These are phyloP conservation scores for Cystofilobasidium bisporidii DNA, from an alignment of 768 basidiomycete species.

Conservation along the genomic window DNA sequence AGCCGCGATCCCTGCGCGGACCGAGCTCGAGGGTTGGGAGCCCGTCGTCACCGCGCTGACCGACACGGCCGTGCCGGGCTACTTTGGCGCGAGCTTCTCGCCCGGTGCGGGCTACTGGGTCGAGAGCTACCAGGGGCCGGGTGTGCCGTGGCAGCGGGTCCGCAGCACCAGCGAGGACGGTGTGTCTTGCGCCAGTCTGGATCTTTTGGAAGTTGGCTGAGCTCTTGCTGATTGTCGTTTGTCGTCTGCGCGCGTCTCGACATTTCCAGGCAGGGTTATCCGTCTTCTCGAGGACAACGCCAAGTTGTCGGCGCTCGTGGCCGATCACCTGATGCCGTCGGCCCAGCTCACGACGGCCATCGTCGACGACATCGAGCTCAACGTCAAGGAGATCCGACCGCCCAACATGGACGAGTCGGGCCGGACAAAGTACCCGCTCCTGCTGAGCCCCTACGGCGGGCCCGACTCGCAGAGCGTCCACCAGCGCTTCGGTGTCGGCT, in stretches of 20 bases:
- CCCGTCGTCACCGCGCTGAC: slow-evolving; percentile 36
- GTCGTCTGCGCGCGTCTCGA: background rate
- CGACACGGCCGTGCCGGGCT: slow-evolving; percentile 44
- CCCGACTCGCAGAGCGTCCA: slow-evolving; percentile 73
- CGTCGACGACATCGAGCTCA: slow-evolving; percentile 47
- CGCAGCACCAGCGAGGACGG: slow-evolving; percentile 45
- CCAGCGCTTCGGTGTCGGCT: slow-evolving; percentile 59
- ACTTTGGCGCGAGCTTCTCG: slow-evolving; percentile 64
- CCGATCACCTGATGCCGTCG: background rate
- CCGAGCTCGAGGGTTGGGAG: slow-evolving; percentile 30
- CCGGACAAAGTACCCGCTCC: slow-evolving; percentile 87
- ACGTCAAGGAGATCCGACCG: slow-evolving; percentile 82
- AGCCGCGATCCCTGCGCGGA: slow-evolving; percentile 53
- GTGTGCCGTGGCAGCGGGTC: slow-evolving; percentile 77
- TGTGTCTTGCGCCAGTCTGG: background rate
- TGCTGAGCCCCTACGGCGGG: slow-evolving; percentile 91
- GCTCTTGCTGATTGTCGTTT: background rate
- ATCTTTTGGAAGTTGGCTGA: no score
- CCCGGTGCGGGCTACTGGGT: slow-evolving; percentile 77
- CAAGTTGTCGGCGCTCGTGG: slow-evolving; percentile 53
- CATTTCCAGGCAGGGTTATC: slow-evolving; percentile 45
- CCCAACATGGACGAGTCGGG: slow-evolving; percentile 89
- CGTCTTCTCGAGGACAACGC: slow-evolving; percentile 64
- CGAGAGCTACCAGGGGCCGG: slow-evolving; percentile 67
- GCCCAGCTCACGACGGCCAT: slow-evolving; percentile 20